Evolutionary conservation across 805 yeast species (phyloP).

Genomic region (Starmerella roubikii): DNA sequence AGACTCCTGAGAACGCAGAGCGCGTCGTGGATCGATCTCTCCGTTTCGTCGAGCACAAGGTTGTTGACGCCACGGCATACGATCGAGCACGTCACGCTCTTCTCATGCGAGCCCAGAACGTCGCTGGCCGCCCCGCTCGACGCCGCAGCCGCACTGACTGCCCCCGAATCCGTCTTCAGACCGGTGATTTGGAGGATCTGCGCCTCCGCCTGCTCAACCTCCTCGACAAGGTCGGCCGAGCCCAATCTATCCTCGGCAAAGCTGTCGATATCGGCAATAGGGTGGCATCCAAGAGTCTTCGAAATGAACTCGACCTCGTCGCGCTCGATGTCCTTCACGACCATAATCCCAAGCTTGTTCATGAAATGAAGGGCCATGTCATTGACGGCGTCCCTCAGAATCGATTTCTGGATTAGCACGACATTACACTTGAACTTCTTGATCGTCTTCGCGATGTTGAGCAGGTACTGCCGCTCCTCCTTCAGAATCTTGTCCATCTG

Average conservation of each 20-base stretch:
- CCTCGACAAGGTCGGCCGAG: slow-evolving; percentile 82
- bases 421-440: slow-evolving; percentile 96
- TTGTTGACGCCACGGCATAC: slow-evolving; percentile 91
- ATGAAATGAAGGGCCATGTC: slow-evolving; percentile 90
- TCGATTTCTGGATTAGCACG: slow-evolving; percentile 78
- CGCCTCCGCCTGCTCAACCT: slow-evolving; percentile 79
- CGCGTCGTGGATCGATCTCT: slow-evolving; percentile 94
- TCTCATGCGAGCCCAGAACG: slow-evolving; percentile 28
- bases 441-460: slow-evolving; percentile 89
- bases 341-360: slow-evolving; percentile 85
- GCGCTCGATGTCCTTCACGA: slow-evolving; percentile 86
- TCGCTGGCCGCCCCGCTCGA: slow-evolving; percentile 13
- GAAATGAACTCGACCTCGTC: slow-evolving; percentile 89
- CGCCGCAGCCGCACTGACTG: slow-evolving; percentile 25
- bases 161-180: slow-evolving; percentile 45
- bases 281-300: slow-evolving; percentile 81
- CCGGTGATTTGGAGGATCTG: slow-evolving; percentile 67
- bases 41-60: slow-evolving; percentile 87
- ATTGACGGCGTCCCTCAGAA: slow-evolving; percentile 85
- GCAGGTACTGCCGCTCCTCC: slow-evolving; percentile 90
- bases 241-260: slow-evolving; percentile 91
- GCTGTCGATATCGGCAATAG: slow-evolving; percentile 87
- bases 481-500: slow-evolving; percentile 98
- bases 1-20: slow-evolving; percentile 83
- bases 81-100: slow-evolving; percentile 36